Base-by-base conservation (phyloP, 2,329 filamentous ascomycete genomes). In the Ceratocystis cacaofunesta region DNA sequence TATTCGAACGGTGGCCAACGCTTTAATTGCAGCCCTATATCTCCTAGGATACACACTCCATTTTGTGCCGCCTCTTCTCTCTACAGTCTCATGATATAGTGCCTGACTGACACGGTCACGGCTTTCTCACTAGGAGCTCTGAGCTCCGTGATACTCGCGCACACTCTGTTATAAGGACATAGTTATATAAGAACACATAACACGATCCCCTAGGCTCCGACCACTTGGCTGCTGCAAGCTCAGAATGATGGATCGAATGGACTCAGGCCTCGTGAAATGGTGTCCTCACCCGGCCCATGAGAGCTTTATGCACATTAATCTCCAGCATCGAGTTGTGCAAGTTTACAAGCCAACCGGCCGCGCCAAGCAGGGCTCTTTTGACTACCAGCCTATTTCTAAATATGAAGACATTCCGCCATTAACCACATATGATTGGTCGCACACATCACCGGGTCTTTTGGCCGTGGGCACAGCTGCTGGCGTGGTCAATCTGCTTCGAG, bases 381-480 rank as follows among this genome's bases (percentile, higher is more conserved):
- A 87, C 69, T 84, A 80, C 70, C 75, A 78, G 62, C 82, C 79
- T 70, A 72, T 82, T 22, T 80, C 80, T 22, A 81, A 82, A 62
- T 83, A 86, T 69, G 82, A 85, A 71, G 82, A 86, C 69, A 81
- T 85, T 57, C 84, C 84, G 48, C 80, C 81, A 3, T 76, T 87
- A 67, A 86, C 82, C 55, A 84, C 84, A 4, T 86, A 85, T 71
- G 84, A 87, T 74, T 87, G 84, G 84, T 86, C 84, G 12, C 82
- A 84, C 30, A 78, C 78, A 36, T 76, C 82, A n/a, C 77, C 79
- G 41, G 84, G 85, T 63, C 78, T 92, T 7, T 81, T 94, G 50
- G 88, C 87, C 25, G 82, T 94, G 32, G 90, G 90, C 50, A 88
- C 88, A 10, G 82, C 85, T 15, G 85, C 85, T 48, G 90, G 90